Evolutionary conservation across 257 asterid species (phyloP).

Genomic region (Salvia miltiorrhiza): DNA sequence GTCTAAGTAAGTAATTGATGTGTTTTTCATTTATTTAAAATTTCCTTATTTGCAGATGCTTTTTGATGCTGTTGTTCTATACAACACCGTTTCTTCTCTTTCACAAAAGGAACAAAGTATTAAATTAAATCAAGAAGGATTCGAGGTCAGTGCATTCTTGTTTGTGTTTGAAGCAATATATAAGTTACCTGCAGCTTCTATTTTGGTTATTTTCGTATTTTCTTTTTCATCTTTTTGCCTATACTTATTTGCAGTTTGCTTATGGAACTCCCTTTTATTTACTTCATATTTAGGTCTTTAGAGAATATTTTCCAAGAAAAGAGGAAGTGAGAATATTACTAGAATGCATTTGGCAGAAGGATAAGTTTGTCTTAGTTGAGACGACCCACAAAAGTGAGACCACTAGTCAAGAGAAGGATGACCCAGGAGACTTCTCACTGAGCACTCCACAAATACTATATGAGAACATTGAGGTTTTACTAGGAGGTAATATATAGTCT

Average conservation of each 20-base stretch:
- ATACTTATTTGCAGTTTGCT: constrained; percentile 12
- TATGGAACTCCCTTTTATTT: constrained; percentile 16
- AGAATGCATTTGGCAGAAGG: constrained; percentile 69
- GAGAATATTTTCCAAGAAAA: constrained; percentile 76
- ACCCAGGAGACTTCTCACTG: constrained; percentile 22
- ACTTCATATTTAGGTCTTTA: constrained; percentile 50
- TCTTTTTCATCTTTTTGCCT: not conserved
- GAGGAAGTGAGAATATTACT: constrained; percentile 41
- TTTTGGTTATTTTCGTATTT: not conserved
- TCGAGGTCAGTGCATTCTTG: constrained; percentile 49
- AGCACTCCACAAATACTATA: constrained; percentile 47
- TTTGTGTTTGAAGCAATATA: not conserved
- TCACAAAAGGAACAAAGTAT: constrained; percentile 71
- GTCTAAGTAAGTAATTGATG: not conserved
- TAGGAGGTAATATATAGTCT: constrained; percentile 58
- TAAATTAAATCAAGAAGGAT: constrained; percentile 67
- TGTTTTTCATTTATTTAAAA: not conserved
- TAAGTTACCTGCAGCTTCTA: not conserved
- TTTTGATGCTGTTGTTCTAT: constrained; percentile 64
- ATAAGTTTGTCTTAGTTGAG: constrained; percentile 65
- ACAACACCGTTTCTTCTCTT: constrained; percentile 56
- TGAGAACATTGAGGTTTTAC: constrained; percentile 58
- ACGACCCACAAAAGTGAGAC: constrained; percentile 35
- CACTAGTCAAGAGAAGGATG: constrained; percentile 38
- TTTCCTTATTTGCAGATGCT: constrained; percentile 52